Base-by-base conservation (phyloP, 2,329 filamentous ascomycete genomes). In the Clarireedia monteithiana region DNA sequence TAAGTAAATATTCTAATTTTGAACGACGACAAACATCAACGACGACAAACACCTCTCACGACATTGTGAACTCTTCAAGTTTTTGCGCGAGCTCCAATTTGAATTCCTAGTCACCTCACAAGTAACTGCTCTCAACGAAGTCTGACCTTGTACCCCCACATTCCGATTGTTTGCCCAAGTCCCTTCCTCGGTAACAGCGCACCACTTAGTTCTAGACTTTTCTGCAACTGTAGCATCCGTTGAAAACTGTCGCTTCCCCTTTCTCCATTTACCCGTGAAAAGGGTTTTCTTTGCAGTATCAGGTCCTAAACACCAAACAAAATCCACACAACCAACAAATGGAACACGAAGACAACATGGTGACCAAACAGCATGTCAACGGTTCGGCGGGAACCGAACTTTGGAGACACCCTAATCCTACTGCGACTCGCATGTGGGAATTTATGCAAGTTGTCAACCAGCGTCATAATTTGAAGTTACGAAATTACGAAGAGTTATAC, bases 401-500 rank as follows among this genome's bases (percentile, higher is more conserved):
- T 45, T 94, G 89, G 89, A 77, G 78, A 59, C 88, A 91, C 70
- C 75, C 81, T 36, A 72, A 80, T 63, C 88, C 88, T 6, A 70
- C 79, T 48, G 78, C 78, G 40, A 92, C 88, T 6, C 79, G 80
- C 55, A 88, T 92, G 77, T 84, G 80, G 74, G 76, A 76, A 50
- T 95, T 94, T 70, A 78, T 90, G 62, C 75, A 84, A 63, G 75
- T 76, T 52, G 77, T 95, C 61, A 89, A 86, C 70, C 68, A 79
- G 59, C 87, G 86, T 64, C 81, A 91, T 66, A 72, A 74, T 10
- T 70, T 90, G 55, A 68, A 75, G 23, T 75, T 94, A 48, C 69
- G 76, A 17, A 82, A 77, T 60, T 96, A 96, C 67, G 73, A 84
- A 20, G 82, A 82, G n/a, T 79, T 97, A 7, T 88, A 92, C 73